Evolutionary conservation across 345 rosid species (phyloP).

Genomic region (Dimocarpus longan): DNA sequence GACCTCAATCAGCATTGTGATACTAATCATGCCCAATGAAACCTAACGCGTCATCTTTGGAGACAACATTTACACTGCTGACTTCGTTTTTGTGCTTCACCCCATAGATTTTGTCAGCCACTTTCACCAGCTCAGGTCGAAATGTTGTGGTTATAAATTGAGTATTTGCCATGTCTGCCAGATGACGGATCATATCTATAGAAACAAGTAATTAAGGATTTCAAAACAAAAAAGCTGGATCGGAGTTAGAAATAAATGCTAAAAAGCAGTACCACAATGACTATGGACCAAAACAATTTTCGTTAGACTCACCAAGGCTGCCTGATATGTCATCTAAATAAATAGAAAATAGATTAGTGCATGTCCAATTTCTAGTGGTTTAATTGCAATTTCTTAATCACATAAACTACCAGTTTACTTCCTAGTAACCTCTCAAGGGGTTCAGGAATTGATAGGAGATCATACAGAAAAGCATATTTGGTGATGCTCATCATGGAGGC

Average conservation of each 20-base stretch:
- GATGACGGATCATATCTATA: slow-evolving; percentile 80
- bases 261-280: not conserved
- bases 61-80: slow-evolving; percentile 74
- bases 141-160: slow-evolving; percentile 98
- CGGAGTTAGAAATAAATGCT: slow-evolving; percentile 3
- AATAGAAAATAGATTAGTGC: not conserved
- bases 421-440: not conserved
- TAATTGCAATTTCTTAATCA: not conserved
- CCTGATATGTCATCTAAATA: not conserved
- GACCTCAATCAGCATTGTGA: slow-evolving; percentile 69
- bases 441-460: not conserved
- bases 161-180: slow-evolving; percentile 83
- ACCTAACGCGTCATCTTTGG: slow-evolving; percentile 75
- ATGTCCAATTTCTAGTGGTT: not conserved
- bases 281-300: not conserved
- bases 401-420: not conserved
- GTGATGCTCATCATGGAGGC: not conserved
- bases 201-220: slow-evolving; percentile 37
- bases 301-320: not conserved
- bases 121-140: slow-evolving; percentile 92
- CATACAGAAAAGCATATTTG: not conserved
- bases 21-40: slow-evolving; percentile 94
- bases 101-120: slow-evolving; percentile 93
- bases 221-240: not conserved
- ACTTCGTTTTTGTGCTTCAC: slow-evolving; percentile 86